A percentile compares a stretch with the other conserved stretches of the same genome.
Evolutionary conservation across 2,329 filamentous ascomycete genomes (phyloP).

Genomic region (Sarocladium brachiariae): DNA sequence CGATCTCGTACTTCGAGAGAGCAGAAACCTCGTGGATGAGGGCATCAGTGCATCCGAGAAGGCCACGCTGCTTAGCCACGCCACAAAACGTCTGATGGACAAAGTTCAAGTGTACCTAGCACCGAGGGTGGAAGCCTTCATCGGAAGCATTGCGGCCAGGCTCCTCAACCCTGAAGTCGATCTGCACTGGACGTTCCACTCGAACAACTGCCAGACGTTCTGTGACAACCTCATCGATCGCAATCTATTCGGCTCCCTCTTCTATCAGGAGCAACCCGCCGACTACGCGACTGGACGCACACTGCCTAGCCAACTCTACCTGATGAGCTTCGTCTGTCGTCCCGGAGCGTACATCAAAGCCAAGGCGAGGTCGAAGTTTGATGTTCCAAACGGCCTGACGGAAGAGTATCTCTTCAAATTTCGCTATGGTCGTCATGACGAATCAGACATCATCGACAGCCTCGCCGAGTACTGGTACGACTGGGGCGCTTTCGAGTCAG

Average conservation of each 20-base stretch:
- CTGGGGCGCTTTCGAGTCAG: conserved; percentile 33
- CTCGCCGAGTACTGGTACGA: conserved; percentile 39
- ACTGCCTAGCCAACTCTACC: conserved; percentile 22
- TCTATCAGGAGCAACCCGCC: background rate
- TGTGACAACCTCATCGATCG: conserved; percentile 28
- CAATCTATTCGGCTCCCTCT: conserved; percentile 24
- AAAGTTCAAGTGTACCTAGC: conserved; percentile 20
- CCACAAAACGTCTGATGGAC: conserved; percentile 12
- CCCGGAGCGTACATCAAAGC: conserved; percentile 20
- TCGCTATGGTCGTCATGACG: conserved; percentile 30
- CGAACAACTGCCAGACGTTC: conserved; percentile 32
- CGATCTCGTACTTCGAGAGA: conserved; percentile 19
- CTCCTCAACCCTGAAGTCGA: conserved; percentile 21
- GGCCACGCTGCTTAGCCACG: conserved; percentile 13
- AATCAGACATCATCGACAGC: conserved; percentile 35
- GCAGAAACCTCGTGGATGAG: conserved; percentile 17
- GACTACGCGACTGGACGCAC: background rate
- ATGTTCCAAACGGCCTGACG: conserved; percentile 31
- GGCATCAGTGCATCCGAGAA: conserved; percentile 13
- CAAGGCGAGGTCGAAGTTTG: conserved; percentile 24
- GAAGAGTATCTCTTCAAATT: conserved; percentile 36
- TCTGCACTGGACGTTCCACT: conserved; percentile 23
- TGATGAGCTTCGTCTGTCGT: conserved; percentile 32
- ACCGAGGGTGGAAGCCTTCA: conserved; percentile 21
- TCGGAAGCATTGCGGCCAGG: conserved; percentile 22